These are phyloP conservation scores for Phialophora macrospora DNA, from an alignment of 2,329 filamentous ascomycete species.

Conservation along the genomic window DNA sequence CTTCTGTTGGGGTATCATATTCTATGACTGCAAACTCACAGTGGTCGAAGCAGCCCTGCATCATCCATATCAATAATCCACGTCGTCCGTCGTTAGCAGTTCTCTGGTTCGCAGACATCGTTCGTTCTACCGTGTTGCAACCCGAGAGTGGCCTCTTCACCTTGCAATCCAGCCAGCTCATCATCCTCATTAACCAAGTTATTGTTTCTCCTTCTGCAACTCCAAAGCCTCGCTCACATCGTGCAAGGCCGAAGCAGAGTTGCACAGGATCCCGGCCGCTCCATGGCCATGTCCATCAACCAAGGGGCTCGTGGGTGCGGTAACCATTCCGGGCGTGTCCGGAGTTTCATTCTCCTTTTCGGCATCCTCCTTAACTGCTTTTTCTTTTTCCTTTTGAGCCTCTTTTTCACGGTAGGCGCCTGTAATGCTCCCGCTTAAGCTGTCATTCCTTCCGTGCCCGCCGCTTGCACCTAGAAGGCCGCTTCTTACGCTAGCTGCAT, in stretches of 20 bases:
- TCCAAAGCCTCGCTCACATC: constrained; percentile 23
- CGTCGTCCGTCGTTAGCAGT: not conserved
- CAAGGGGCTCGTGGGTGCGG: constrained; percentile 36
- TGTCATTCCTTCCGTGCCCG: constrained; percentile 48
- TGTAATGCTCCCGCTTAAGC: constrained; percentile 35
- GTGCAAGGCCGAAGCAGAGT: constrained; percentile 10
- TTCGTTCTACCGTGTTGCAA: not conserved
- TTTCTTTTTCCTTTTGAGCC: constrained; percentile 25
- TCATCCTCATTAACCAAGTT: not conserved
- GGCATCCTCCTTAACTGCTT: constrained; percentile 1
- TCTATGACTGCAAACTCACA: constrained; percentile 3
- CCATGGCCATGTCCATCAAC: constrained; percentile 22
- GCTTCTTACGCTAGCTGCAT: constrained; percentile 78
- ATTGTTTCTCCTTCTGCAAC: not conserved
- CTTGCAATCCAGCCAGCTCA: not conserved
- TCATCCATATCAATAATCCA: constrained; percentile 6
- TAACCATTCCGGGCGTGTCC: constrained; percentile 30
- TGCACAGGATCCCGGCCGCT: constrained; percentile 22
- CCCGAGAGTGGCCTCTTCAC: not conserved
- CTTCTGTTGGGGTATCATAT: constrained; percentile 3
- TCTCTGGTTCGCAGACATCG: not conserved
- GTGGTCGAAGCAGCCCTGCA: not conserved
- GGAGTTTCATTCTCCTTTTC: constrained; percentile 8
- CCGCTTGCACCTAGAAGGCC: constrained; percentile 68
- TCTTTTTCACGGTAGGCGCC: constrained; percentile 29